Base-by-base conservation (phyloP, 768 basidiomycete species). In the Mycena capillaripes region DNA sequence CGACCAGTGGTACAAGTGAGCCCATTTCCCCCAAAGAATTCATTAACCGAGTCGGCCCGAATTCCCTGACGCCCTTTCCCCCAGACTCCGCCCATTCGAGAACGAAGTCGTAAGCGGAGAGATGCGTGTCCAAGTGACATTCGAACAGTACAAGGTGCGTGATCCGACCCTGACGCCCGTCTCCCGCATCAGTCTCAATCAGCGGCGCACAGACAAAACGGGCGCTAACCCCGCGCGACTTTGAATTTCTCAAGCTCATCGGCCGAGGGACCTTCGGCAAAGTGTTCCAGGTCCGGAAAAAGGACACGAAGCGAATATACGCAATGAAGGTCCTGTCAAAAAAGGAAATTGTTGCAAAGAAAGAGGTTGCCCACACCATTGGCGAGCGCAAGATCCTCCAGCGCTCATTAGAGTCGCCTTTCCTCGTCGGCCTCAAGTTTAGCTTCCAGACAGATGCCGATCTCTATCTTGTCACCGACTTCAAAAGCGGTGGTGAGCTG, bases 291-390 rank as follows among this genome's bases (percentile, higher is more conserved):
- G 98, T 99, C 58, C 95, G 98, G 72, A 99, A 99, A 85, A 92
- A 88, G 81, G 97, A 99, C 85, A 99, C 98, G 48, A 95, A 96
- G 82, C 95, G 98, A 55, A 99, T 99, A 84, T 99, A 98, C 85
- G 98, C 98, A 61, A 99, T 99, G 97, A 99, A 99, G 80, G 95
- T 99, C 67, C 89, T 99, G 44, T 97, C 95, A 36, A 99, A 99
- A 86, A 97, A 96, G 87, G 98, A 99, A 83, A 99, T 99, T 77
- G 91, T 99, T 65, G 97, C 95, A 29, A 99, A 98, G 88, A 99
- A 99, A 83, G 98, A 99, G 82, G 96, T 99, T 53, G 97, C 97
- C 11, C 98, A 99, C 82, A 99, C 98, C 19, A 99, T 99, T 67
- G 98, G 98, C 76, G 98, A 99, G 83, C 93, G 98, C 82, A 99